Evolutionary conservation across 192 early-diverging fungal genomes (phyloP), one percentile per base, ranked within the genome.

Genomic region (Lobosporangium transversale): DNA sequence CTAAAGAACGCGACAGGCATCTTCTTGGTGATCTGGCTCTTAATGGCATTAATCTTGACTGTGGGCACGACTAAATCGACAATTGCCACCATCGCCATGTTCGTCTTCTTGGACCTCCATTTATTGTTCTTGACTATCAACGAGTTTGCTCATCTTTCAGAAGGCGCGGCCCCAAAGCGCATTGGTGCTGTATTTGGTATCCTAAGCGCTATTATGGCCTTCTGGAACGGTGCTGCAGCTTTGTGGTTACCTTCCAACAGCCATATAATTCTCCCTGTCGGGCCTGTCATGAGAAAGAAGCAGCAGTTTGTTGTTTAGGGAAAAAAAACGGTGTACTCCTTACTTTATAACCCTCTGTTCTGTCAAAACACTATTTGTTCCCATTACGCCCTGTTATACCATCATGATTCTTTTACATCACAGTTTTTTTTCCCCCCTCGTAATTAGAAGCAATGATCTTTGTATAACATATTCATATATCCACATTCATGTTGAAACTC

Each of bases 61-160:
- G 31, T 76, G 8, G 73, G 64, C 17, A 76, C 73, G 7, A 66
- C 65, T 4, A 53, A 55, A 6, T 76, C 73, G 0, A 76, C 73
- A 0, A 27, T 76, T 27, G n/a, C 73, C 3, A 66, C 65, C 5
- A 87, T 85, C 84, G 64, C 81, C 35, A 79, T 94, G 64, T 87
- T 91, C 76, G 91, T 90, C 21, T 81, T 83, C 45, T 82, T 76
- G 58, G 65, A 66, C 26, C 1, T 76, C 17, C 58, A 61, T 37
- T 31, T 93, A 61, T 66, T 92, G 56, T 81, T 89, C 56, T 69
- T 92, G 61, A 85, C 90, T 36, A 82, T 32, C 14, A 58, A 67
- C 21, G 58, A 76, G 33, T 58, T 76, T 48, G 73, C 58, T 17
- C 73, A 76, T 18, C 43, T 62, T 15, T 15, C 18, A 4, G 47